Evolutionary conservation across 371 early-diverging fungal species (phyloP).

Genomic region (Syncephalastrum monosporum): DNA sequence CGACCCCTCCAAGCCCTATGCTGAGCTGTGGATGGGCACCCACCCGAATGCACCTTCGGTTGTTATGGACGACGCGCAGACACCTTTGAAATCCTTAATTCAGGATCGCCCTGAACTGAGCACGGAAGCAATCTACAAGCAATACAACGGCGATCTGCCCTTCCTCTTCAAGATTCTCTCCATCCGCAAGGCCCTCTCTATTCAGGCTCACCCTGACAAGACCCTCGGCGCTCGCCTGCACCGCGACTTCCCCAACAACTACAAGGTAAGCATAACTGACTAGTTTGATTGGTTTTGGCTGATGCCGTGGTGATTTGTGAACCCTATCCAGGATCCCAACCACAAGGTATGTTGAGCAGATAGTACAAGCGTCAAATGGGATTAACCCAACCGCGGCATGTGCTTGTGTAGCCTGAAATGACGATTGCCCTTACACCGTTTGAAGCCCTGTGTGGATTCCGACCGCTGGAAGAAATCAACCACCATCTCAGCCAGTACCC

Average conservation of each 20-base stretch:
- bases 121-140: conserved; percentile 47
- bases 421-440: conserved; percentile 94
- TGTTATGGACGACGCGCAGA: conserved; percentile 35
- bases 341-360: conserved; percentile 38
- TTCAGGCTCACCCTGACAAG: conserved; percentile 98
- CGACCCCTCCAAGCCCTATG: conserved; percentile 76
- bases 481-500: conserved; percentile 66
- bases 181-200: conserved; percentile 92
- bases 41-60: conserved; percentile 91
- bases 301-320: not conserved
- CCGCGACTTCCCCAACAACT: conserved; percentile 70
- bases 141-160: conserved; percentile 82
- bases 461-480: conserved; percentile 80
- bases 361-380: not conserved
- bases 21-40: conserved; percentile 99
- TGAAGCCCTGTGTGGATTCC: conserved; percentile 95
- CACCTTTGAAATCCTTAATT: conserved; percentile 57
- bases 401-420: conserved; percentile 87
- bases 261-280: conserved; percentile 56
- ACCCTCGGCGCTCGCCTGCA: conserved; percentile 75
- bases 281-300: not conserved
- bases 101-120: conserved; percentile 48
- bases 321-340: conserved; percentile 38
- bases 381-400: not conserved
- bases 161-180: conserved; percentile 97